Evolutionary conservation across 2,329 filamentous ascomycete species (phyloP), one percentile per base, ranked within the genome.

Genomic region (Talaromyces sp.): DNA sequence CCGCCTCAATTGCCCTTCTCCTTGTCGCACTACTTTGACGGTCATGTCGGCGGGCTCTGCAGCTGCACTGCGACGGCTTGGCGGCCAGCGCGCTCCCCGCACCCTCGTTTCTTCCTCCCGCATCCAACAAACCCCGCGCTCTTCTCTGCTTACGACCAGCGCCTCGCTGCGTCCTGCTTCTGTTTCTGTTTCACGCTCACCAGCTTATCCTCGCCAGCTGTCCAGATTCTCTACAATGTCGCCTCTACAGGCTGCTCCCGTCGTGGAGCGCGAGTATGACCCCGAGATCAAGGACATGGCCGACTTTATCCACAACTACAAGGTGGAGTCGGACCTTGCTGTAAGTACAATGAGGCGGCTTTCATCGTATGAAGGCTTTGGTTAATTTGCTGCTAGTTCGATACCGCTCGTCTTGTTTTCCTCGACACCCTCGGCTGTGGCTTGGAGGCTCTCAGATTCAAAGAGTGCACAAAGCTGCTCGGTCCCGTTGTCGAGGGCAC

Each of bases 361-460:
- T n/a, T n/a, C n/a, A n/a, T n/a, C n/a, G n/a, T n/a, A n/a, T n/a
- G n/a, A n/a, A n/a, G n/a, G n/a, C n/a, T n/a, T n/a, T n/a, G n/a
- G n/a, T 54, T 62, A 17, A 62, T 43, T 35, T 13, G 2, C 2
- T 2, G 29, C n/a, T 43, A 77, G 75, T 96, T 90, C 75, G 95
- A 99, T 78, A 99, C 95, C 55, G 95, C 95, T 64, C 89, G 95
- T 79, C 93, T 92, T 82, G 93, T 98, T 68, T 92, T 99, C 78
- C 86, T 98, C 73, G 95, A 99, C 78, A 98, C 95, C 59, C 85
- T 99, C 54, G 95, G 95, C 72, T 99, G 95, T 77, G 95, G 95
- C 74, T 87, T 99, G 65, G 93, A 98, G 81, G 95, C 91, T 67
- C 85, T 99, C 72, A 88, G 89, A 69, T 99, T 99, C 82, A 91